These are phyloP conservation scores for Pistacia atlantica DNA, from an alignment of 345 rosid species.

Conservation along the genomic window DNA sequence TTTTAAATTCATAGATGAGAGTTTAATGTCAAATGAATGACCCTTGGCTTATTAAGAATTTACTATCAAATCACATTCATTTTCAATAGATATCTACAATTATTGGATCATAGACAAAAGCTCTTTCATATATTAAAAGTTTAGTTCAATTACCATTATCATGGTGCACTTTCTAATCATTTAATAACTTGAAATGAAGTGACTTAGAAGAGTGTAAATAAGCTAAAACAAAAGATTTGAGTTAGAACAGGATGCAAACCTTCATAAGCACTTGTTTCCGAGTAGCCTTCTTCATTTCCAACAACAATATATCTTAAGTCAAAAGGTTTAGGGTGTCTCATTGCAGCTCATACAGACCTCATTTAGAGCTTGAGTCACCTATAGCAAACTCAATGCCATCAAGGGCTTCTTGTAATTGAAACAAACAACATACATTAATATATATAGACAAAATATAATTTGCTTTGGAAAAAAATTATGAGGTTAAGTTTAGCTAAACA, in stretches of 20 bases:
- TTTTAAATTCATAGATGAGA: no score
- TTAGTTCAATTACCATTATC: no score
- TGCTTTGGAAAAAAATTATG: no score
- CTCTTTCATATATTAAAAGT: no score
- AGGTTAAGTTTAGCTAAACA: no score
- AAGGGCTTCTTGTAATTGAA: no score
- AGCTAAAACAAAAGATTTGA: neutral
- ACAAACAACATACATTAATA: no score
- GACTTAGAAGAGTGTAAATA: neutral
- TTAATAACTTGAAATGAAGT: no score
- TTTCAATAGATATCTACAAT: neutral
- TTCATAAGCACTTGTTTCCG: slow-evolving; percentile 67
- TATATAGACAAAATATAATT: no score
- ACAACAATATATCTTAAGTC: slow-evolving; percentile 87
- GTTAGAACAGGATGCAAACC: slow-evolving; percentile 43
- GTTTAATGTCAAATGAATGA: neutral
- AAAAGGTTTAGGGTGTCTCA: slow-evolving; percentile 94
- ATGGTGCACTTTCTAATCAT: no score
- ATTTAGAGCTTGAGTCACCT: slow-evolving; percentile 37
- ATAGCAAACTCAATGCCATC: no score
- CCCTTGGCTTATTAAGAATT: neutral
- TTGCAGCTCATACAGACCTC: slow-evolving; percentile 88
- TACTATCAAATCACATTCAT: neutral
- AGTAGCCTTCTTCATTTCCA: slow-evolving; percentile 84
- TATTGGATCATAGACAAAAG: neutral